Conservation (phyloP, 306 rosid species). For the Fragaria nilgerrensis region DNA sequence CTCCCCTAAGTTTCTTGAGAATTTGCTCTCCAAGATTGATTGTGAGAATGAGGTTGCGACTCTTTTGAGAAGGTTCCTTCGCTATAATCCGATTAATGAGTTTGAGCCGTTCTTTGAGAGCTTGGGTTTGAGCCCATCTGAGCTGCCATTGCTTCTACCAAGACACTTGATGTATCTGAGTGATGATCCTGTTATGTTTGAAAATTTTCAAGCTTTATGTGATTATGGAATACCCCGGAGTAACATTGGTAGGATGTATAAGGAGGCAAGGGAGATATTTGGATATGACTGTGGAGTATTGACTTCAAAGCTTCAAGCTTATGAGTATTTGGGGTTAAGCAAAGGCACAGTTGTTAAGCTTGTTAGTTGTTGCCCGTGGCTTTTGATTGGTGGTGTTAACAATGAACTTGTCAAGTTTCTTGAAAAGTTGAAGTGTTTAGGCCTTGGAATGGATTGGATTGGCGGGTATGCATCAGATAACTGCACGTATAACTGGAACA, state of each 20-base stretch:
- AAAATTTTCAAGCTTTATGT: constrained; percentile 52
- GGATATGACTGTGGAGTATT: constrained; percentile 42
- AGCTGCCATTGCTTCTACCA: constrained; percentile 49
- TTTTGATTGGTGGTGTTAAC: constrained; percentile 51
- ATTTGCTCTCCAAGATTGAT: constrained; percentile 38
- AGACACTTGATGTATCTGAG: constrained; percentile 42
- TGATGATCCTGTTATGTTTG: constrained; percentile 54
- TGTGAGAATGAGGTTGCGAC: constrained; percentile 36
- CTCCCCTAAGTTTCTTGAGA: constrained; percentile 56
- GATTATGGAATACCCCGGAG: constrained; percentile 59
- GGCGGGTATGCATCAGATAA: constrained; percentile 43
- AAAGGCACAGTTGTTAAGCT: constrained; percentile 49
- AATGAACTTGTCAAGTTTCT: constrained; percentile 45
- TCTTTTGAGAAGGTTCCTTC: constrained; percentile 42
- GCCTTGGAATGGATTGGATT: constrained; percentile 59
- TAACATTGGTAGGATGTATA: constrained; percentile 60
- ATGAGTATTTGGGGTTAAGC: constrained; percentile 65
- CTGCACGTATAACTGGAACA: constrained; percentile 52
- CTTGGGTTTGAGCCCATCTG: constrained; percentile 53
- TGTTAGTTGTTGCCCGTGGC: constrained; percentile 59
- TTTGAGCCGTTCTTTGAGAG: constrained; percentile 85
- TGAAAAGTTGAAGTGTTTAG: constrained; percentile 47
- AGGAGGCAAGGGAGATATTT: constrained; percentile 63
- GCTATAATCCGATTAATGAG: constrained; percentile 74
- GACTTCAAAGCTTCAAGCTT: constrained; percentile 49